Evolutionary conservation across 306 rosid genomes (phyloP).

Genomic region (Prunus armeniaca): DNA sequence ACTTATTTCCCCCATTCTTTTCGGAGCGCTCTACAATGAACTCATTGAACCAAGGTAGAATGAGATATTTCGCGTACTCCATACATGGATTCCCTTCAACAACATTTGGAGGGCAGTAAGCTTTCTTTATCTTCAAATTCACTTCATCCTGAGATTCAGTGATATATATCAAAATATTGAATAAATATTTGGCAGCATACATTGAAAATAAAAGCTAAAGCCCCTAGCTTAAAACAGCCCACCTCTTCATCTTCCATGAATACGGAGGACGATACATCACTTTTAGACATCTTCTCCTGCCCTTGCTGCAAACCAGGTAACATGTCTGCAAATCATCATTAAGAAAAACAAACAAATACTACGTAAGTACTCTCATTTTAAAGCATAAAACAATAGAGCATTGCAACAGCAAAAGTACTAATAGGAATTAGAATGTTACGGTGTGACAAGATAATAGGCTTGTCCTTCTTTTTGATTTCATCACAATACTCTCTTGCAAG

Average conservation of each 20-base stretch:
- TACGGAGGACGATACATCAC: slow-evolving; percentile 73
- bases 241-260: slow-evolving; percentile 97
- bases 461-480: slow-evolving; percentile 78
- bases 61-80: slow-evolving; percentile 64
- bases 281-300: slow-evolving; percentile 90
- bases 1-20: slow-evolving; percentile 72
- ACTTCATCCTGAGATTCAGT: slow-evolving; percentile 60
- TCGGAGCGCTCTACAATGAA: slow-evolving; percentile 63
- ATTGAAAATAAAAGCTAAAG: neutral
- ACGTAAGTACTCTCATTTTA: neutral
- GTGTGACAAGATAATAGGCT: slow-evolving; percentile 87
- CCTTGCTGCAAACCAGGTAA: slow-evolving; percentile 83
- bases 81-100: slow-evolving; percentile 85
- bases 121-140: slow-evolving; percentile 77
- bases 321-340: slow-evolving; percentile 62
- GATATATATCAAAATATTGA: neutral
- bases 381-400: neutral
- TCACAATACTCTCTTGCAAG: slow-evolving; percentile 91
- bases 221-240: slow-evolving; percentile 17
- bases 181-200: neutral
- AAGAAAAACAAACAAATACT: neutral
- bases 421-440: slow-evolving; percentile 39
- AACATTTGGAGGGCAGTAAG: slow-evolving; percentile 72
- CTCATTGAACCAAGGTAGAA: slow-evolving; percentile 78
- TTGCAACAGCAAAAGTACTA: neutral